Percentiles rank a stretch among this genome's conserved stretches.
Evolutionary conservation across 371 early-diverging fungal species (phyloP).

Genomic region (Phascolomyces articulosus): DNA sequence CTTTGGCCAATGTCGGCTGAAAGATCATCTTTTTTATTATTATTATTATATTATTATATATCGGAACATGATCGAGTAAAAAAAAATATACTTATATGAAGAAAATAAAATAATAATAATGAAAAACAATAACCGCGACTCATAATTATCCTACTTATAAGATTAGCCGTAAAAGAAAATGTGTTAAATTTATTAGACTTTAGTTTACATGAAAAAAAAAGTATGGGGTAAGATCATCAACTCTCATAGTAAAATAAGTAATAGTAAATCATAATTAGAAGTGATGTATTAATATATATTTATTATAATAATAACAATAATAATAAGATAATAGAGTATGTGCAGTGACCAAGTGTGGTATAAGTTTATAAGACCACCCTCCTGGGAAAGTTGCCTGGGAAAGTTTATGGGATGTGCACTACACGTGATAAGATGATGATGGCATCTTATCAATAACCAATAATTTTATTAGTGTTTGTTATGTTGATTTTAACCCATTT

Average conservation of each 20-base stretch:
- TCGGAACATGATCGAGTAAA: background rate
- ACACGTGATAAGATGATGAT: conserved; percentile 46
- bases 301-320: background rate
- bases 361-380: conserved; percentile 3
- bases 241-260: no score
- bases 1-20: conserved; percentile 20
- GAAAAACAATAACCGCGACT: background rate
- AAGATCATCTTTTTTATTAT: conserved; percentile 9
- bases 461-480: conserved; percentile 2
- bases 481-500: conserved; percentile 3
- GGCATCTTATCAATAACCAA: conserved; percentile 42
- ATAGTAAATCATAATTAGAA: no score
- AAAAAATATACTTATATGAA: background rate
- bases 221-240: no score
- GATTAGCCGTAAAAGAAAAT: no score
- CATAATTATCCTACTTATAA: no score
- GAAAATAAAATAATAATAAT: background rate
- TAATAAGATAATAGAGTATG: background rate
- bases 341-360: background rate
- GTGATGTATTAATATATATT: no score
- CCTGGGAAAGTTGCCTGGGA: conserved; percentile 33
- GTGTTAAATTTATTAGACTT: no score
- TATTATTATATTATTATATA: background rate
- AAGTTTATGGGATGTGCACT: conserved; percentile 17
- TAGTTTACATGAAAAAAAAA: no score